Base-by-base conservation (phyloP, 352 stramenopile species). In the Phytophthora rubi region DNA sequence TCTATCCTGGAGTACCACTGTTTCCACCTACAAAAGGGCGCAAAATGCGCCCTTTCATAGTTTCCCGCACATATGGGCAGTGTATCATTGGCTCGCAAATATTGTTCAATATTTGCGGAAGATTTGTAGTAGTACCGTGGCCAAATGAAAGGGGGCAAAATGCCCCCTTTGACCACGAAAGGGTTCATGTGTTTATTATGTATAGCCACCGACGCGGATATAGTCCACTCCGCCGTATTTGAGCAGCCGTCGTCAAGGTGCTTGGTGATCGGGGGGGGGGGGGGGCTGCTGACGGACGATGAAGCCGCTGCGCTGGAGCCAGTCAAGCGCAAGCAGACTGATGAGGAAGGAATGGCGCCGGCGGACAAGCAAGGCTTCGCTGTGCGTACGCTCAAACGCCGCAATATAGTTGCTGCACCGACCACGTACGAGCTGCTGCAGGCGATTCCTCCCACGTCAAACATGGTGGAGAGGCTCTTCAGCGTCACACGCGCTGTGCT, bases 391-490 rank as follows among this genome's bases (percentile, higher is more conserved):
- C 49, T 60, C 3, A 55, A 59, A 23, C 48, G 49, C 13, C 35
- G 35, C 2, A 59, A 54, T 16, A 21, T 59, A 12, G 35, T 15
- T 9, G 57, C 44, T 49, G 45, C 13, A 21, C 23, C 15, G 3
- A 16, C 3, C 15, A 39, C 13, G 12, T 65, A 59, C 16, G n/a
- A 32, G 47, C 18, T 65, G 35, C 23, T 59, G 35, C 2, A 9
- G 15, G 18, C 48, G 0, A 65, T 59, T 32, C 23, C 32, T 8
- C 47, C 59, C 26, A 59, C 59, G 5, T 65, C 59, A 5, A 58
- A 58, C 48, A 45, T 53, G 23, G 33, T 59, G n/a, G 59, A 59
- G 59, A 53, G 48, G 32, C 26, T 59, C 1, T 59, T 65, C n/a
- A 65, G 59, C 15, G n/a, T 59, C 13, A 48, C 59, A 10, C 21